phyloP scores from a whole-genome alignment of 192 early-diverging fungal species.

The Entomortierella lignicola region DNA sequence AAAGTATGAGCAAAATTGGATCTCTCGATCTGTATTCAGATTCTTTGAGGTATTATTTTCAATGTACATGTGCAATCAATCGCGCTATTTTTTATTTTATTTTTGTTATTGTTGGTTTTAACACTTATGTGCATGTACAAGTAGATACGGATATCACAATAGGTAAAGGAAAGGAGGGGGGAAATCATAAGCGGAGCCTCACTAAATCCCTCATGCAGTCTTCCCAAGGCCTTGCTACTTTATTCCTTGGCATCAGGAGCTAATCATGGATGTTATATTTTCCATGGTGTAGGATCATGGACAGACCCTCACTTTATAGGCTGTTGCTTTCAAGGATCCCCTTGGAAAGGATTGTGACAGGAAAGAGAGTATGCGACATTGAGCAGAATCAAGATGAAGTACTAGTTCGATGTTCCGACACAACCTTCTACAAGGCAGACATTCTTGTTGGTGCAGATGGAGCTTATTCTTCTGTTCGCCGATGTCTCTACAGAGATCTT shows the following conservation, averaged over 20 bases:
- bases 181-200: background rate
- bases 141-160: conserved; percentile 48
- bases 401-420: conserved; percentile 26
- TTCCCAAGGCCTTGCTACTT: background rate
- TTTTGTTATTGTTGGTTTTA: background rate
- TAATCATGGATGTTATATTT: background rate
- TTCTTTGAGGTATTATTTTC: conserved; percentile 29
- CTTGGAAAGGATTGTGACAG: conserved; percentile 13
- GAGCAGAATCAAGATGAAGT: conserved; percentile 16
- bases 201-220: background rate
- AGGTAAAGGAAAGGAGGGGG: conserved; percentile 11
- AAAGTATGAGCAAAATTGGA: conserved; percentile 44
- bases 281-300: conserved; percentile 25
- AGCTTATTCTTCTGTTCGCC: conserved; percentile 30
- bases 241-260: background rate
- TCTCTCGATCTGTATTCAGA: conserved; percentile 36
- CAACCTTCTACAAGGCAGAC: conserved; percentile 6
- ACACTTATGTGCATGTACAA: background rate
- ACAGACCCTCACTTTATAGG: conserved; percentile 38
- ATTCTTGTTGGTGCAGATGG: conserved; percentile 48
- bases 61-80: background rate
- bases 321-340: conserved; percentile 35
- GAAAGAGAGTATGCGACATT: conserved; percentile 31
- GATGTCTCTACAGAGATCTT: conserved; percentile 33
- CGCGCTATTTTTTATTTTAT: conserved; percentile 6